Evolutionary conservation across 2,329 filamentous ascomycete species (phyloP), one percentile per base, ranked within the genome.

Genomic region (Cladophialophora psammophila): DNA sequence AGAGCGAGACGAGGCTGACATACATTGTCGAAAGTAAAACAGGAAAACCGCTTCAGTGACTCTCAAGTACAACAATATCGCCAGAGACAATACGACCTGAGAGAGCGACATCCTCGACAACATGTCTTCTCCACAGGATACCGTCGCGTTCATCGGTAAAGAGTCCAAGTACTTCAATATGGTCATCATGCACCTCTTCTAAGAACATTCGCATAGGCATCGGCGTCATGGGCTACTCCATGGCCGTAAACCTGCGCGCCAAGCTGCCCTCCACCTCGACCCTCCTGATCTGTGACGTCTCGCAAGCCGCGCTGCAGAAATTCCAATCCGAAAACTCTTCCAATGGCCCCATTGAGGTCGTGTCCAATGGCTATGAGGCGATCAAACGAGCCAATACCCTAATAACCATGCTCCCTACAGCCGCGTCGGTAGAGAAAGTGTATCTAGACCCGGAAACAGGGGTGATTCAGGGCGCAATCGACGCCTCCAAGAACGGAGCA

Each of bases 321-420:
- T 83, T 82, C 69, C 74, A 78, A 62, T 53, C 69, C 12, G 77
- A 83, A 62, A 74, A 76, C 5, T 55, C 73, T 61, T 74, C 72
- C 7, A 72, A 76, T 10, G 79, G 79, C 0, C 75, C 76, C 2
- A 75, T 83, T 0, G 71, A 78, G 60, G 69, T 78, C 2, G 71
- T 80, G 8, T 64, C 70, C 7, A 80, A 75, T 50, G 80, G 79
- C 12, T 78, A 74, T 52, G 76, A 82, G 52, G 80, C 80, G 3
- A 72, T 77, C 2, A 74, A 79, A 63, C 72, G 63, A 66, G 78
- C 80, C 82, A 80, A 84, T 40, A 79, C 83, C 5, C 78, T 86
- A 31, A 75, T 86, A 42, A 83, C 83, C 9, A 86, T 86, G 82
- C 80, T 86, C 5, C 84, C 84, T 0, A 84, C 85, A 75, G 84